Evolutionary conservation across 2,329 filamentous ascomycete genomes (phyloP).

Genomic region (Furcasterigmium furcatum): DNA sequence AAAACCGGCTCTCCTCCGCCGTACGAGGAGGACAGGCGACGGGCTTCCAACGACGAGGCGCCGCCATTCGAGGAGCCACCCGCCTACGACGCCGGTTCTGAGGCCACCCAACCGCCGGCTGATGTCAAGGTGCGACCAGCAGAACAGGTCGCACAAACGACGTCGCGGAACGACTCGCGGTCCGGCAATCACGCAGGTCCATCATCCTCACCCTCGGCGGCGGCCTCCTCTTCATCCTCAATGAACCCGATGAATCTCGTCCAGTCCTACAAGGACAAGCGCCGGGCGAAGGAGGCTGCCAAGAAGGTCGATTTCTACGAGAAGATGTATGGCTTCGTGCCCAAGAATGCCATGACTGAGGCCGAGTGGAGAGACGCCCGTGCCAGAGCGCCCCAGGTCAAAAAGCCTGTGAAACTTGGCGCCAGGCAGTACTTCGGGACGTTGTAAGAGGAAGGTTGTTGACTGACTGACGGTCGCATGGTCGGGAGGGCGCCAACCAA

Average conservation of each 20-base stretch:
- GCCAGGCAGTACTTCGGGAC: background rate
- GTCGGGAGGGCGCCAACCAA: no score
- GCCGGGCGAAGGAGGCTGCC: constrained; percentile 1
- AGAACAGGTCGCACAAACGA: no score
- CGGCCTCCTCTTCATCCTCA: constrained; percentile 1
- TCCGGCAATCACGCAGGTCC: background rate
- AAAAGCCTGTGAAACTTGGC: background rate
- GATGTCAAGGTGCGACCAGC: no score
- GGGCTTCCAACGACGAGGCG: no score
- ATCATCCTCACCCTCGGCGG: background rate
- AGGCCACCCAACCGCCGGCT: background rate
- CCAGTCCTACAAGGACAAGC: constrained; percentile 4
- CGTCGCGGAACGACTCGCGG: no score
- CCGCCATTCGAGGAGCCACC: no score
- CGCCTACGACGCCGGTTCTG: no score
- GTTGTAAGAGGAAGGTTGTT: no score
- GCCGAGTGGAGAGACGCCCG: constrained; percentile 10
- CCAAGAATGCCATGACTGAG: constrained; percentile 14
- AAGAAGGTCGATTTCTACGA: constrained; percentile 13
- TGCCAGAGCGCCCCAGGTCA: constrained; percentile 8
- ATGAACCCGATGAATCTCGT: background rate
- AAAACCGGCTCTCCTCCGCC: no score
- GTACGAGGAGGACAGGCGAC: no score
- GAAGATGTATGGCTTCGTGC: constrained; percentile 14
- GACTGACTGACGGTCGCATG: no score